Conservation (phyloP, 768 basidiomycete genomes). For the Mycena rebaudengoi region DNA sequence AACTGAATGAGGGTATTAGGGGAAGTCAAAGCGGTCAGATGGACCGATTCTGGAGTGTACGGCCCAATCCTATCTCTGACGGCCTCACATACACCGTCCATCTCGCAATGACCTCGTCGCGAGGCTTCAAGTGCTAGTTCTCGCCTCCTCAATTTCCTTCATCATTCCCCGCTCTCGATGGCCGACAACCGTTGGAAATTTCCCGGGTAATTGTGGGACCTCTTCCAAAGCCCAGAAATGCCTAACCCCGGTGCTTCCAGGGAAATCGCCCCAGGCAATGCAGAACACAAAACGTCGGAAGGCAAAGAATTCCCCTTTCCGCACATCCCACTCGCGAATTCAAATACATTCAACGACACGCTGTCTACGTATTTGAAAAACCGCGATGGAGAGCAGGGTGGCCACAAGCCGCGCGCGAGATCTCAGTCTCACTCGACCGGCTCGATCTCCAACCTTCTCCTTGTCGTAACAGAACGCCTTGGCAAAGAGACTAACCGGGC, state of each 20-base stretch:
- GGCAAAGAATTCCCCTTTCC: too few species aligned
- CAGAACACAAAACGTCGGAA: too few species aligned
- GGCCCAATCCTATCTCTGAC: slow-evolving; percentile 12
- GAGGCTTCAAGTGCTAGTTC: slow-evolving; percentile 10
- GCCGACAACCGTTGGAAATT: not conserved
- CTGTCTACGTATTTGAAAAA: not conserved
- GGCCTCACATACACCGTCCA: slow-evolving; percentile 3
- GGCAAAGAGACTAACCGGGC: slow-evolving; percentile 46
- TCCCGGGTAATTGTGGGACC: not conserved
- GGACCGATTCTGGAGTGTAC: not conserved
- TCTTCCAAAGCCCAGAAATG: not conserved
- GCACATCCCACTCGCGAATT: too few species aligned
- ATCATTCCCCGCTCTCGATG: slow-evolving; percentile 8
- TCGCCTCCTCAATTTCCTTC: not conserved
- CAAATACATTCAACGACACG: not conserved
- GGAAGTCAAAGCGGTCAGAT: slow-evolving; percentile 19
- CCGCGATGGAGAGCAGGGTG: not conserved
- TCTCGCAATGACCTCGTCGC: slow-evolving; percentile 11
- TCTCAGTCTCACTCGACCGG: slow-evolving; percentile 1
- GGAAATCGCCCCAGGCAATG: too few species aligned
- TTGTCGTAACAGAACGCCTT: slow-evolving; percentile 8
- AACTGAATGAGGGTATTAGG: slow-evolving; percentile 16
- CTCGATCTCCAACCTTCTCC: slow-evolving; percentile 2
- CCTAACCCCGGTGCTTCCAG: not conserved
- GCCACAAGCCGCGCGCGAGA: not conserved